Evolutionary conservation across 1,284 basidiomycete genomes (phyloP).

Genomic region (Leccinum griseonigrum): DNA sequence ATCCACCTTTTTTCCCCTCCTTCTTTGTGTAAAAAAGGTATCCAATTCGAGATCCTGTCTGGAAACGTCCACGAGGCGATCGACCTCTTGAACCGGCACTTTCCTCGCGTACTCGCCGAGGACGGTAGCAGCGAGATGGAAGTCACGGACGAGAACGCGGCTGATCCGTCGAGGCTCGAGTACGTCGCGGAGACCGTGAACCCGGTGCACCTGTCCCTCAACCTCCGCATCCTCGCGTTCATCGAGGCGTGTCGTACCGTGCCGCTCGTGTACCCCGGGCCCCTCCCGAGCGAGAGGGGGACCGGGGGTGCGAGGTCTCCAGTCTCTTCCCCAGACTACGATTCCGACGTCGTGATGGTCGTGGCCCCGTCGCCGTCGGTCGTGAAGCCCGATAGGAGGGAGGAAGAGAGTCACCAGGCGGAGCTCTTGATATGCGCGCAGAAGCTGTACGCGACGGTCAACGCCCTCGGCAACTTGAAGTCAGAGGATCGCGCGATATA

Average conservation of each 20-base stretch:
- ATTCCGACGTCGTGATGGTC: conserved; percentile 2
- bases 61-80: conserved; percentile 72
- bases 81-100: conserved; percentile 60
- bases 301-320: background rate
- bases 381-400: conserved; percentile 26
- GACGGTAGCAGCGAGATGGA: conserved; percentile 21
- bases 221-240: conserved; percentile 81
- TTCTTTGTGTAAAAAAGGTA: conserved; percentile 43
- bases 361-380: background rate
- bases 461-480: conserved; percentile 42
- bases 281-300: background rate
- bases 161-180: conserved; percentile 31
- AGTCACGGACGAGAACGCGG: conserved; percentile 26
- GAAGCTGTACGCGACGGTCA: conserved; percentile 58
- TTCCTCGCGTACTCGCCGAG: conserved; percentile 61
- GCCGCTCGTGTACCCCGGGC: conserved; percentile 47
- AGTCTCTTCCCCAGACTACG: conserved; percentile 3
- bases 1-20: background rate
- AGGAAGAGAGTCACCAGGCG: conserved; percentile 36
- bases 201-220: conserved; percentile 72
- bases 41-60: conserved; percentile 60
- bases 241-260: conserved; percentile 77
- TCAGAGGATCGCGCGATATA: conserved; percentile 57
- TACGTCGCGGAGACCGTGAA: conserved; percentile 62
- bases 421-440: conserved; percentile 55